Conservation (phyloP, 331 rosid genomes). For the Telfairia occidentalis region DNA sequence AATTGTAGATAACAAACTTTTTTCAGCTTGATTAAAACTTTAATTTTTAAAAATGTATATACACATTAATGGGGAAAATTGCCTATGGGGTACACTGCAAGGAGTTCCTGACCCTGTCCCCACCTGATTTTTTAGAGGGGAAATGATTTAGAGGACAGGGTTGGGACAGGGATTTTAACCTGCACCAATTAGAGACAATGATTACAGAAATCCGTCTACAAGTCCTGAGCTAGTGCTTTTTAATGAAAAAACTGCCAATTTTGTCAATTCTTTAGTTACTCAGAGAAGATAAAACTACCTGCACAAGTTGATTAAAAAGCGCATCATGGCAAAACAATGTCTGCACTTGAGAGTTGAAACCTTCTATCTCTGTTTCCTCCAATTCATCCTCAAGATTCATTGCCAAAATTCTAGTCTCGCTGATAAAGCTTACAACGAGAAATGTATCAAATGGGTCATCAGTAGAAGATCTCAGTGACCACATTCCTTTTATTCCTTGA, state of each 20-base stretch:
- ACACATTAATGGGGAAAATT: not conserved
- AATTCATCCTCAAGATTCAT: conserved; percentile 93
- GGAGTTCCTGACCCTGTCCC: not conserved
- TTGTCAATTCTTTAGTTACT: not conserved
- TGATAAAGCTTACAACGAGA: conserved; percentile 86
- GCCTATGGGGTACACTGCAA: not conserved
- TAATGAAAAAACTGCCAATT: not conserved
- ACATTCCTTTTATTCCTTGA: conserved; percentile 98
- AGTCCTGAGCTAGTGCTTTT: not conserved
- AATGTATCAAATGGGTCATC: conserved; percentile 90
- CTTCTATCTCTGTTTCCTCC: conserved; percentile 95
- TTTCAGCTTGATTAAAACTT: not conserved
- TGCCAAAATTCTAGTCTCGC: conserved; percentile 90
- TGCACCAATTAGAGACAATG: not conserved
- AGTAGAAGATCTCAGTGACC: conserved; percentile 93
- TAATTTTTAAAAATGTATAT: not conserved
- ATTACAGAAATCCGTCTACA: not conserved
- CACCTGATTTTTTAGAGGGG: not conserved
- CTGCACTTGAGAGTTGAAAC: conserved; percentile 84
- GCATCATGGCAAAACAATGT: conserved; percentile 98
- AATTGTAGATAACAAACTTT: not conserved
- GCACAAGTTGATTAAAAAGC: conserved; percentile 83
- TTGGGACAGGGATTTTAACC: not conserved
- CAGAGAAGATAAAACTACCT: conserved; percentile 31
- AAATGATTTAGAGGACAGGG: not conserved